These are phyloP conservation scores for Rhynchospora pubera DNA, from an alignment of 176 grass and related monocot genomes.

Conservation along the genomic window DNA sequence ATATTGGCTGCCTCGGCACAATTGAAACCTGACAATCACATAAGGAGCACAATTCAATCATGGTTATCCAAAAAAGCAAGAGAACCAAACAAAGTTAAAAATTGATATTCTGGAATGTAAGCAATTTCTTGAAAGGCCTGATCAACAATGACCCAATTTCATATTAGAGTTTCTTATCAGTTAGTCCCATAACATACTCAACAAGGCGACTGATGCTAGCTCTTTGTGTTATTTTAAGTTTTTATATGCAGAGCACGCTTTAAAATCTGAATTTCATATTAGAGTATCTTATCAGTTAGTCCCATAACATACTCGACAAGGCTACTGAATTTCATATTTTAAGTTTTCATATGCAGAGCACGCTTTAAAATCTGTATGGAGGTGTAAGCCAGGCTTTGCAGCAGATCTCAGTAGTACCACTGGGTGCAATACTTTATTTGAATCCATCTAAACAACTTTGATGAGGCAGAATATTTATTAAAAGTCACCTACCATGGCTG, in stretches of 20 bases:
- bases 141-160: not conserved
- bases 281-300: too few relatives aligned
- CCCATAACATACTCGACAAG: too few relatives aligned
- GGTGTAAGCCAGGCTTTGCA: not conserved
- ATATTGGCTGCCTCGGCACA: constrained; percentile 98
- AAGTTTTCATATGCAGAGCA: too few relatives aligned
- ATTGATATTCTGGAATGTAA: not conserved
- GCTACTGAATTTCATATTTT: too few relatives aligned
- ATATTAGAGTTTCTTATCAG: not conserved
- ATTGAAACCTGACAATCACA: constrained; percentile 71
- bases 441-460: constrained; percentile 12
- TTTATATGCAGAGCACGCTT: not conserved
- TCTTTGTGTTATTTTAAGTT: not conserved
- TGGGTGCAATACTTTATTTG: constrained; percentile 13
- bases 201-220: not conserved
- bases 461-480: not conserved
- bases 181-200: not conserved
- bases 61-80: not conserved
- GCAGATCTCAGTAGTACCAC: not conserved
- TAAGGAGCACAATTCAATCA: constrained; percentile 22
- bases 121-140: not conserved
- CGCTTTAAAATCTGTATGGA: not conserved
- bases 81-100: not conserved
- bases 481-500: constrained; percentile 69
- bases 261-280: too few relatives aligned